Evolutionary conservation across 768 basidiomycete genomes (phyloP), one percentile per base, ranked within the genome.

Genomic region (Kwoniella botswanensis): DNA sequence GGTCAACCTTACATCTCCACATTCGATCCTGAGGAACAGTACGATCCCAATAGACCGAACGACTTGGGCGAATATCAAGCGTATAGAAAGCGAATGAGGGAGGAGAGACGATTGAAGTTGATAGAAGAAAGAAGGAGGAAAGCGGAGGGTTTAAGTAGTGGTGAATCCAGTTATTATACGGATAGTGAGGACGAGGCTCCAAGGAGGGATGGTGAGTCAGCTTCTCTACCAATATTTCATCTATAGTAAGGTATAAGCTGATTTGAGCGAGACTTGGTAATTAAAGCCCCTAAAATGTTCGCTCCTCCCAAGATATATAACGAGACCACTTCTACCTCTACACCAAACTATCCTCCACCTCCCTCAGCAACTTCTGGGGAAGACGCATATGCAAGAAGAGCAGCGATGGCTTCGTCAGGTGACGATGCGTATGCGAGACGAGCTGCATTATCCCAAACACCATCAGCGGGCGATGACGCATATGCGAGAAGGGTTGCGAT

Each of bases 1-100:
- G 53, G 60, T 13, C 68, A 74, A 64, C 75, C 73, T 29, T 63
- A 74, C 50, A 71, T 77, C 12, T 76, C 79, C 9, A 71, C 68
- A 10, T 83, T 83, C 60, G 73, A 79, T 42, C 82, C 82, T 3
- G 77, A 81, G n/a, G 82, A 83, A 58, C 73, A 75, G 62, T 83
- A 83, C 57, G 80, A 83, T 55, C 82, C 82, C 11, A 78, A 79
- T 61, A 65, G 79, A 70, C 82, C 82, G 1, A 83, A 83, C 61
- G 82, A 83, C 55, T 68, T 83, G 12, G 78, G 79, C 56, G 79
- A 81, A 70, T 83, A 79, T 57, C 78, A 78, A 65, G 66, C 69
- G n/a, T 83, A 81, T 60, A 57, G 82, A 22, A 78, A 78, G 66
- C 70, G 74, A 24, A 42, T 77, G 26, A 61, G 77, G n/a, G 82